Conservation (phyloP, 306 rosid genomes). For the Cucurbita maxima region DNA sequence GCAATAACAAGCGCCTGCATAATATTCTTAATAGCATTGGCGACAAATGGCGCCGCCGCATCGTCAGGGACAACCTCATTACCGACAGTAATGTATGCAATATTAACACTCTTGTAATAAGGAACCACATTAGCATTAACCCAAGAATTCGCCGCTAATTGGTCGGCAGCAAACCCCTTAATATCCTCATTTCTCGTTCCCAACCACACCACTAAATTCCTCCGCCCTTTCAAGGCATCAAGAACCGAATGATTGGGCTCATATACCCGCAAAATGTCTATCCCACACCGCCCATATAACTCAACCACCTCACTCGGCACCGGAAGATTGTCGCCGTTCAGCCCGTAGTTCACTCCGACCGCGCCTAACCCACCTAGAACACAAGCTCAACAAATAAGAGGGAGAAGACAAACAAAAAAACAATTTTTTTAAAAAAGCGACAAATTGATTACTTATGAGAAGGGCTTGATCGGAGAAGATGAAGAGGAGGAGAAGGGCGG, state of each 20-base stretch:
- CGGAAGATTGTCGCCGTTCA: conserved; percentile 11
- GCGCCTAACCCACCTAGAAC: not conserved
- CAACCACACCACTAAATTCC: not conserved
- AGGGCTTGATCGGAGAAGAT: not conserved
- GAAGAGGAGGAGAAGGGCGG: not conserved
- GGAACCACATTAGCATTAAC: conserved; percentile 10
- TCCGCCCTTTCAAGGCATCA: not conserved
- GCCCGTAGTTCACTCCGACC: conserved; percentile 8
- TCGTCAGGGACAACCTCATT: conserved; percentile 19
- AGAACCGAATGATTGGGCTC: conserved; percentile 1
- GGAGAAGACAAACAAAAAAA: not conserved
- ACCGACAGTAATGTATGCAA: conserved; percentile 9
- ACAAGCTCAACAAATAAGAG: too few relatives aligned
- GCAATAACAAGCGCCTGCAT: not conserved
- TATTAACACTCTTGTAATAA: not conserved
- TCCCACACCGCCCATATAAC: not conserved
- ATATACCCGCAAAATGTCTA: not conserved
- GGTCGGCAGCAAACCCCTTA: not conserved
- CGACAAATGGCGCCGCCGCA: not conserved
- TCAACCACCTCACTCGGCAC: not conserved
- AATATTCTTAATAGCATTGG: conserved; percentile 2
- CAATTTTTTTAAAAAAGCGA: too few relatives aligned
- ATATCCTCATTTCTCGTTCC: conserved; percentile 5
- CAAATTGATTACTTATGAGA: not conserved
- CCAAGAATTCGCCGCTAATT: conserved; percentile 13